Evolutionary conservation across 257 asterid species (phyloP).

Genomic region (Salvia splendens): DNA sequence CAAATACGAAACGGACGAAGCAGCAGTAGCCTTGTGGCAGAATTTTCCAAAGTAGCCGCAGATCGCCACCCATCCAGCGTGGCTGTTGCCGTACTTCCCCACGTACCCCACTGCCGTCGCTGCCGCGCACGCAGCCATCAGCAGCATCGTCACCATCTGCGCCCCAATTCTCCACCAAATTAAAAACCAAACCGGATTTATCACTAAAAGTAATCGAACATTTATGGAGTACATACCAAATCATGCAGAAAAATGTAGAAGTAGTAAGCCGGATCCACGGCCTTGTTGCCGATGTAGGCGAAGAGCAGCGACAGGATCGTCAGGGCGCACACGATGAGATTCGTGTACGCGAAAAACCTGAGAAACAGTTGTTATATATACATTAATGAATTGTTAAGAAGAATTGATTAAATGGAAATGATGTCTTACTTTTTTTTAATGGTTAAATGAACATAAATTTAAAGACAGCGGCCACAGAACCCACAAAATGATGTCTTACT

Average conservation of each 20-base stretch:
- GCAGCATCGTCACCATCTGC: constrained; percentile 45
- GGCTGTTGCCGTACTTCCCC: constrained; percentile 61
- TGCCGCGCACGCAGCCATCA: constrained; percentile 63
- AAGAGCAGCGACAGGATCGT: constrained; percentile 42
- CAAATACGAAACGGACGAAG: constrained; percentile 36
- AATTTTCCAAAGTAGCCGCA: constrained; percentile 54
- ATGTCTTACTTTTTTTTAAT: constrained; percentile 34
- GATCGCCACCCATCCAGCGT: constrained; percentile 59
- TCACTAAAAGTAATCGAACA: too few species aligned
- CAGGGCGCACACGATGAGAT: constrained; percentile 47
- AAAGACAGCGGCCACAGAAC: too few species aligned
- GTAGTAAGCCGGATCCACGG: constrained; percentile 32
- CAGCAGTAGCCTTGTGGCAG: constrained; percentile 44
- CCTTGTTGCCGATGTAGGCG: constrained; percentile 35
- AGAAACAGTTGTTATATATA: too few species aligned
- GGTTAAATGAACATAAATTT: too few species aligned
- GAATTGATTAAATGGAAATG: too few species aligned
- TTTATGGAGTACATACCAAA: constrained; percentile 35
- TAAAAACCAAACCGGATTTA: not conserved
- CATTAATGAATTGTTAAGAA: too few species aligned
- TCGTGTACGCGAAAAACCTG: constrained; percentile 67
- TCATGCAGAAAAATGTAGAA: constrained; percentile 68
- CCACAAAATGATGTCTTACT: constrained; percentile 37
- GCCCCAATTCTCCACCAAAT: not conserved
- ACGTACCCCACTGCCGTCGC: constrained; percentile 63